Percentiles rank a stretch among this genome's conserved stretches.
Evolutionary conservation across 2,329 filamentous ascomycete genomes (phyloP).

Genomic region (Aspergillus fijiensis): DNA sequence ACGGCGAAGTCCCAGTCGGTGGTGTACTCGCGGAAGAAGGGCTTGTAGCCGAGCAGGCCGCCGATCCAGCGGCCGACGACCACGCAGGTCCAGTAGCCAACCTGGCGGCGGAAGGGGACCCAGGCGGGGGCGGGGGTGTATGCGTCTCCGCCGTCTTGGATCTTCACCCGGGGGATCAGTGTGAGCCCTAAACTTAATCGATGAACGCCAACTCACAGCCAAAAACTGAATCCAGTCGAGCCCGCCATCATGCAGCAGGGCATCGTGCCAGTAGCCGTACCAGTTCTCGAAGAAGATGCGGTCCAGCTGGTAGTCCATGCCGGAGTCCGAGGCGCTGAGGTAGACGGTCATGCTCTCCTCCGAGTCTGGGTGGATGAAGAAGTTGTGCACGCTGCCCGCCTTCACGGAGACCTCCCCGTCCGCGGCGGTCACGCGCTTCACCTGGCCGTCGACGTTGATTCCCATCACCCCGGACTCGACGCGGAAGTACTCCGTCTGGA

Average conservation of each 20-base stretch:
- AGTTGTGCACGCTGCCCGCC: conserved; percentile 13
- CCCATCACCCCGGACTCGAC: conserved; percentile 14
- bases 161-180: neutral
- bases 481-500: conserved; percentile 18
- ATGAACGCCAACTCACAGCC: neutral
- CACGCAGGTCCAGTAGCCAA: neutral
- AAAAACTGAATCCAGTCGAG: conserved; percentile 15
- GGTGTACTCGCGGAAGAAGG: conserved; percentile 14
- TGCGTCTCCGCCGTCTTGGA: conserved; percentile 14
- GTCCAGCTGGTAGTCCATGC: conserved; percentile 16
- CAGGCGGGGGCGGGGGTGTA: conserved; percentile 11
- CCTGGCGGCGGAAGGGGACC: conserved; percentile 12
- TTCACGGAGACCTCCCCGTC: conserved; percentile 10
- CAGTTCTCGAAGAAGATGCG: conserved; percentile 20
- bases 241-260: conserved; percentile 13
- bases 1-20: conserved; percentile 16
- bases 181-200: neutral
- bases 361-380: conserved; percentile 16
- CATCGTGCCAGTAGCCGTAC: conserved; percentile 22
- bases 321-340: conserved; percentile 18
- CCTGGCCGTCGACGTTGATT: conserved; percentile 9
- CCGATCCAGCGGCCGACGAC: conserved; percentile 15
- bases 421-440: conserved; percentile 4
- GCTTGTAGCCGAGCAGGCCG: conserved; percentile 12
- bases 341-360: conserved; percentile 15